These are phyloP conservation scores for Centella asiatica DNA, from an alignment of 129 eudicot genomes.

Conservation along the genomic window DNA sequence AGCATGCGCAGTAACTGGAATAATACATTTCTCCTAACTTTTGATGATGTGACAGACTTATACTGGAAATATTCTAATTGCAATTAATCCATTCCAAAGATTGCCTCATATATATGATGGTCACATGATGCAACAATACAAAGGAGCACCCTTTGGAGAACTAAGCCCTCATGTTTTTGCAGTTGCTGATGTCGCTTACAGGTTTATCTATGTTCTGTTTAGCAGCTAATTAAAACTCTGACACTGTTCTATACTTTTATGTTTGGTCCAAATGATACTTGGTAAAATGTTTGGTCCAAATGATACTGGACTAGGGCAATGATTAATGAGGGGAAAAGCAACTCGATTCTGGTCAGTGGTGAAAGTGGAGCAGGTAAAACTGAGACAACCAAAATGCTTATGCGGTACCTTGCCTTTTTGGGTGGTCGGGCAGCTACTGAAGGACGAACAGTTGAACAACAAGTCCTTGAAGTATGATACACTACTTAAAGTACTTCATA, in stretches of 20 bases:
- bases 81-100: conserved; percentile 96
- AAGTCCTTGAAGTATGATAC: conserved; percentile 94
- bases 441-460: conserved; percentile 99
- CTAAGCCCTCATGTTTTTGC: conserved; percentile 98
- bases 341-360: conserved; percentile 96
- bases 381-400: conserved; percentile 99
- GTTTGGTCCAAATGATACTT: conserved; percentile 10
- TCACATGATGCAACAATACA: conserved; percentile 99
- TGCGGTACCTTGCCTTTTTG: conserved; percentile 92
- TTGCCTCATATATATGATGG: conserved; percentile 78
- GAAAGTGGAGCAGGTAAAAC: conserved; percentile 99
- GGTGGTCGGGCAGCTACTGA: conserved; percentile 95
- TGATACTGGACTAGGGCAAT: conserved; percentile 77
- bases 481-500: conserved; percentile 29
- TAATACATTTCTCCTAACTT: conserved; percentile 11
- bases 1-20: background rate
- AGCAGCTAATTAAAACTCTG: conserved; percentile 10
- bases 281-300: background rate
- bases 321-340: conserved; percentile 85
- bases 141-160: conserved; percentile 94
- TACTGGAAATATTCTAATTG: conserved; percentile 94
- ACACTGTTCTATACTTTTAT: conserved; percentile 4
- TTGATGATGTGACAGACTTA: conserved; percentile 59
- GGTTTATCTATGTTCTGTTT: conserved; percentile 34
- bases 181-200: conserved; percentile 91